A percentile compares a stretch with the other conserved stretches of the same genome.
phyloP scores from a whole-genome alignment of 495 filamentous ascomycete genomes.

The Aspergillus ostianus region DNA sequence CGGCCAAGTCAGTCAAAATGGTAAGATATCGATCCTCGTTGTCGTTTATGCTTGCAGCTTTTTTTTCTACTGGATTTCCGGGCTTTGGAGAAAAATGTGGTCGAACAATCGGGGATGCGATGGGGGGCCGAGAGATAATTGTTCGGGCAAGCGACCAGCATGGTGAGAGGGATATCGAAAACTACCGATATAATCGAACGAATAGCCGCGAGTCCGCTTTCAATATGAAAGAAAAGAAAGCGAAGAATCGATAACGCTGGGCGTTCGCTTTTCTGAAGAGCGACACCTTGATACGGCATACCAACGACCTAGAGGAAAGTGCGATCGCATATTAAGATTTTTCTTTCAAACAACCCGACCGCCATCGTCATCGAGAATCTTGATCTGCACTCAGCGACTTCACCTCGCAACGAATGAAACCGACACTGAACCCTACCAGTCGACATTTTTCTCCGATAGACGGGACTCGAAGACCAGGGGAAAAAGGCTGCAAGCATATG shows the following conservation, averaged over 20 bases:
- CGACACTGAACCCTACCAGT: not conserved
- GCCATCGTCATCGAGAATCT: not conserved
- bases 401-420: not conserved
- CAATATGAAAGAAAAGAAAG: not conserved
- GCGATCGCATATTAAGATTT: not conserved
- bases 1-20: slow-evolving; percentile 58
- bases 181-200: not conserved
- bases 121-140: not conserved
- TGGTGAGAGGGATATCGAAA: not conserved
- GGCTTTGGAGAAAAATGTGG: slow-evolving; percentile 21
- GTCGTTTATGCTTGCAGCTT: slow-evolving; percentile 6
- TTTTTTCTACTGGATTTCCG: slow-evolving; percentile 18
- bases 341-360: not conserved
- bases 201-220: not conserved
- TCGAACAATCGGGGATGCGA: slow-evolving; percentile 8
- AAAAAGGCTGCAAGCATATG: not conserved
- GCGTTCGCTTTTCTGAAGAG: not conserved
- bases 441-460: slow-evolving; percentile 16
- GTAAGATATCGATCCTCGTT: slow-evolving; percentile 41
- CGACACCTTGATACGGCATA: not conserved
- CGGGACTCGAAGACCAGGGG: slow-evolving; percentile 5
- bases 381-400: not conserved
- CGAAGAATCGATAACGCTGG: not conserved
- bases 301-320: not conserved
- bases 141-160: not conserved